Evolutionary conservation across 495 filamentous ascomycete genomes (phyloP), one percentile per base, ranked within the genome.

Genomic region (Cladorrhinum samala): DNA sequence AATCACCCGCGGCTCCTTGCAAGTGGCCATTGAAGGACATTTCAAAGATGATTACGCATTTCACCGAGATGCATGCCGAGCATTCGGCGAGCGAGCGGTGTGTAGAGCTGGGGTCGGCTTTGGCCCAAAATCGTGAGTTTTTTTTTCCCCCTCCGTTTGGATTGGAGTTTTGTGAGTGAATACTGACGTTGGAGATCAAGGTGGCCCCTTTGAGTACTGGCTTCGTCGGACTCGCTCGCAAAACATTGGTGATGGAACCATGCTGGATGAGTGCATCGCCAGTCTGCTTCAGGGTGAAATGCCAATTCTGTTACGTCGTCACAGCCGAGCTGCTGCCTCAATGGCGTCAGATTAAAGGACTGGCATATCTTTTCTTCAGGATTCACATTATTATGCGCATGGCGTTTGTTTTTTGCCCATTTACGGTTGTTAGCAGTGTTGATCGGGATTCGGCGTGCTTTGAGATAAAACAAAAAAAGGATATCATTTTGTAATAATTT

Each of bases 191-290:
- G 38, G 49, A 16, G 20, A 7, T n/a, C 18, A 9, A 73, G 70
- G 68, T 0, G 72, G 72, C 0, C 72, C 72, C 0, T 72, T 75
- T 33, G 69, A 74, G 58, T 76, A 76, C 49, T 76, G 72, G 72
- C 56, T 76, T 2, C 63, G 67, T 1, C 58, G 61, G 4, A 72
- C 72, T 0, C 60, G 65, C 11, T 49, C 45, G 0, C 68, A 71
- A 46, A 68, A 70, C 13, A 51, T 74, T 8, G 60, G 64, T 11
- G 55, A 70, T 38, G 21, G 48, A 3, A 46, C 45, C 14, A 16
- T 65, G 17, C 64, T 76, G 14, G 64, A 72, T n/a, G 60, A 71
- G 23, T 56, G 63, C 24, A 56, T 76, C 37, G 52, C 36, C 7
- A 53, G 23, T 17, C 53, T 76, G 3, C 55, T 61, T 18, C 49